Evolutionary conservation across 495 filamentous ascomycete species (phyloP).

Genomic region (Mytilinidion resinicola): DNA sequence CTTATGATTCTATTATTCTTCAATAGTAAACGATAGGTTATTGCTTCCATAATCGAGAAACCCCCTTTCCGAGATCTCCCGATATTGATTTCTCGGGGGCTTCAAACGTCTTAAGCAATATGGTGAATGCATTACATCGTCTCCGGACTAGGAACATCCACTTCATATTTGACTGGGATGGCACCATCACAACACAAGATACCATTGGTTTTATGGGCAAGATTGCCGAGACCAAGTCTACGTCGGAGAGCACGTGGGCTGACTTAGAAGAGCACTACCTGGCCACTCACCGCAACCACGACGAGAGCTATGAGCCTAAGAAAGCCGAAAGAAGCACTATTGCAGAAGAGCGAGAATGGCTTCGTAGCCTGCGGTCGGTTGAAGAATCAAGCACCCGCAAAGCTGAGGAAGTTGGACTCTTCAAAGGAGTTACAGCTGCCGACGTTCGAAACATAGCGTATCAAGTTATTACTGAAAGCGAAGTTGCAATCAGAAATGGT

Average conservation of each 20-base stretch:
- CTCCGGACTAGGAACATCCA: slow-evolving; percentile 15
- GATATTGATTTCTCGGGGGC: no score
- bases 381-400: slow-evolving; percentile 23
- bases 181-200: slow-evolving; percentile 34
- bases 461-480: slow-evolving; percentile 10
- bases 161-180: slow-evolving; percentile 37
- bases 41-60: no score
- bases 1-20: no score
- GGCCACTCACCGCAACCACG: slow-evolving; percentile 15
- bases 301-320: slow-evolving; percentile 6
- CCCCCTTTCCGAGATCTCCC: no score
- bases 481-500: slow-evolving; percentile 27
- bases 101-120: no score
- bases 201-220: slow-evolving; percentile 30
- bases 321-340: slow-evolving; percentile 2
- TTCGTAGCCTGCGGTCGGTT: slow-evolving; percentile 18
- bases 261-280: slow-evolving; percentile 20
- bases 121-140: not conserved
- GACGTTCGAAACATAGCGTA: slow-evolving; percentile 15
- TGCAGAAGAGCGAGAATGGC: slow-evolving; percentile 19
- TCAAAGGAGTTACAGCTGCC: slow-evolving; percentile 12
- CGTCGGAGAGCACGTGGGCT: slow-evolving; percentile 14
- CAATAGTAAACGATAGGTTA: no score
- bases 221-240: slow-evolving; percentile 8
- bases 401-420: slow-evolving; percentile 15